Percentiles rank a stretch among this genome's conserved stretches.
These are phyloP conservation scores for Thamnidium elegans DNA, from an alignment of 192 early-diverging fungal species.

Conservation along the genomic window DNA sequence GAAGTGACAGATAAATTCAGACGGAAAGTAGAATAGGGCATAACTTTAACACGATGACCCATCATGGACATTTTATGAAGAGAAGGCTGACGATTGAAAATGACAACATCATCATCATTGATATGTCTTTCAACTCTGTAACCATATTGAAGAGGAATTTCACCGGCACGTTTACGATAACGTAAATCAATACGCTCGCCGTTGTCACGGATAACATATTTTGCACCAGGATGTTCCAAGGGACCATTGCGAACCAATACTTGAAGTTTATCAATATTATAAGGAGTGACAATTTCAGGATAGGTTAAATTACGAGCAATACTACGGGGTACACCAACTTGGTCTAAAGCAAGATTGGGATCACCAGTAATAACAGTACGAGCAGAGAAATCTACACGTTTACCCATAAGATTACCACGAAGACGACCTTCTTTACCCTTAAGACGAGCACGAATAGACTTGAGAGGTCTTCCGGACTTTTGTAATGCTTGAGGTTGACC, in stretches of 20 bases:
- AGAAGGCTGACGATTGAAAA: constrained; percentile 99
- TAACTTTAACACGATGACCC: constrained; percentile 94
- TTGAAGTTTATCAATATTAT: constrained; percentile 91
- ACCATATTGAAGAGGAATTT: constrained; percentile 85
- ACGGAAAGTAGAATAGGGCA: constrained; percentile 99
- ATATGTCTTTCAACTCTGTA: constrained; percentile 92
- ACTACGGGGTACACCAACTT: constrained; percentile 96
- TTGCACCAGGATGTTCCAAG: constrained; percentile 92
- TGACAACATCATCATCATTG: constrained; percentile 92
- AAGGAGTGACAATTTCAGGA: constrained; percentile 95
- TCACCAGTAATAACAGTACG: constrained; percentile 99
- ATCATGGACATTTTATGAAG: constrained; percentile 99
- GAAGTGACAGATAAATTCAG: constrained; percentile 95
- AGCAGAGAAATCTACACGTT: constrained; percentile 98
- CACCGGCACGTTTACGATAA: constrained; percentile 77
- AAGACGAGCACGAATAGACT: constrained; percentile 91
- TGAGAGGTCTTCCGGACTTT: constrained; percentile 91
- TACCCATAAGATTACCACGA: constrained; percentile 99
- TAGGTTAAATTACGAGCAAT: constrained; percentile 97
- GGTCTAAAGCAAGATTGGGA: constrained; percentile 95
- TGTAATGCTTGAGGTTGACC: constrained; percentile 89
- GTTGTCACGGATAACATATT: constrained; percentile 92
- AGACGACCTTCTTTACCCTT: constrained; percentile 99
- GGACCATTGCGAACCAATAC: constrained; percentile 88
- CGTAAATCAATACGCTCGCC: constrained; percentile 91